phyloP scores from a whole-genome alignment of 257 asterid species.

The Rhazya stricta region DNA sequence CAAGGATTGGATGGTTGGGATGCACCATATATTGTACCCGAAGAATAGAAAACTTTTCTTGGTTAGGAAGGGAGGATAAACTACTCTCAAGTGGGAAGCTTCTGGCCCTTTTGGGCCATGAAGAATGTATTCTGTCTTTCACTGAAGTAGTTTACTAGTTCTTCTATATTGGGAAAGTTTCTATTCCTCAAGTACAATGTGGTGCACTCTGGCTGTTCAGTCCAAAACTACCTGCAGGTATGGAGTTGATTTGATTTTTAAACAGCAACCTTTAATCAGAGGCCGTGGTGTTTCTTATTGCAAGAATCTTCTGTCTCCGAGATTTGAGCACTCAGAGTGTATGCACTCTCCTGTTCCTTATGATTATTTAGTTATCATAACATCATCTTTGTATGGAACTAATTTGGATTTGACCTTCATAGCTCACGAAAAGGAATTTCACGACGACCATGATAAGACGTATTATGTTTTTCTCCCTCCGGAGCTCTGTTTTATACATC shows the following conservation, averaged over 20 bases:
- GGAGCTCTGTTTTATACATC: slow-evolving; percentile 91
- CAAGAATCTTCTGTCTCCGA: slow-evolving; percentile 92
- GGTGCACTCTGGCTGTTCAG: slow-evolving; percentile 32
- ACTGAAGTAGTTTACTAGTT: slow-evolving; percentile 17
- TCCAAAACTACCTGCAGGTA: slow-evolving; percentile 50
- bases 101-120: neutral
- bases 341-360: slow-evolving; percentile 19
- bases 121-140: neutral
- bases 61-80: slow-evolving; percentile 20
- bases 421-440: slow-evolving; percentile 63
- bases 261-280: slow-evolving; percentile 81
- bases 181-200: slow-evolving; percentile 28
- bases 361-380: slow-evolving; percentile 19
- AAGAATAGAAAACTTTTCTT: slow-evolving; percentile 21
- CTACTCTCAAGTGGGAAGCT: slow-evolving; percentile 14
- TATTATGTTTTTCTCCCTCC: slow-evolving; percentile 98
- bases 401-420: slow-evolving; percentile 20
- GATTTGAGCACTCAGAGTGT: slow-evolving; percentile 92
- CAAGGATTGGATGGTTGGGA: slow-evolving; percentile 26
- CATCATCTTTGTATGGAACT: slow-evolving; percentile 17
- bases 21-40: slow-evolving; percentile 30
- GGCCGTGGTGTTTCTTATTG: slow-evolving; percentile 98
- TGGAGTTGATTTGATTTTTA: slow-evolving; percentile 77
- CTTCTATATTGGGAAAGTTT: slow-evolving; percentile 21
- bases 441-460: slow-evolving; percentile 72